phyloP scores from a whole-genome alignment of 768 basidiomycete genomes.

The Strobilomyces confusus region DNA sequence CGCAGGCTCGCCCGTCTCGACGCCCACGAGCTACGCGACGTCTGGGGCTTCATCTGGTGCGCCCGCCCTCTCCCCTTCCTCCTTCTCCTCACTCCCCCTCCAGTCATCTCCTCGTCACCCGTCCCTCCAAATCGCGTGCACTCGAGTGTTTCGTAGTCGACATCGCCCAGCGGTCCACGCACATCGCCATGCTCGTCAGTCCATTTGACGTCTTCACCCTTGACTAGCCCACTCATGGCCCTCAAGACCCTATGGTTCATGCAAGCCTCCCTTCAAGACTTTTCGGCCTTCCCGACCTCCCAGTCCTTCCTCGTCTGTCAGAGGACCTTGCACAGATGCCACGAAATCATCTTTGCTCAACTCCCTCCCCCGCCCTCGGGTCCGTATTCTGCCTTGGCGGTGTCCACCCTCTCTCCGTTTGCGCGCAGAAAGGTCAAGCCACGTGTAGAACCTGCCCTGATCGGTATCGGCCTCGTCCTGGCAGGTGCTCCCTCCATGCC shows the following conservation, averaged over 20 bases:
- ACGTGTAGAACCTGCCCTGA: constrained; percentile 67
- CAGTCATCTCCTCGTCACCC: constrained; percentile 92
- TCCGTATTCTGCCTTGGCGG: constrained; percentile 62
- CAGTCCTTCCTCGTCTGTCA: constrained; percentile 88
- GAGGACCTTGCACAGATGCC: constrained; percentile 84
- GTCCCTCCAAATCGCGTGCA: constrained; percentile 87
- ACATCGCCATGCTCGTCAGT: constrained; percentile 93
- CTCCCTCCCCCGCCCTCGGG: constrained; percentile 59
- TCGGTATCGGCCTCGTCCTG: constrained; percentile 80
- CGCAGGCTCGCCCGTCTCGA: constrained; percentile 65
- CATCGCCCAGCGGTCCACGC: constrained; percentile 84
- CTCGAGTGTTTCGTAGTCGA: constrained; percentile 93
- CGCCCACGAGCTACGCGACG: constrained; percentile 69
- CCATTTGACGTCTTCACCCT: constrained; percentile 15
- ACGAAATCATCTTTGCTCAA: constrained; percentile 95
- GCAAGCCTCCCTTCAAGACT: constrained; percentile 90
- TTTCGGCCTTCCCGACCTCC: constrained; percentile 51
- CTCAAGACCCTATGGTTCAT: constrained; percentile 94
- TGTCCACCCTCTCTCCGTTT: constrained; percentile 47
- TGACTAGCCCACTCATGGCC: constrained; percentile 9
- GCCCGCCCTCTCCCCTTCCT: constrained; percentile 8
- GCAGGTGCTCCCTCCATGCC: constrained; percentile 80
- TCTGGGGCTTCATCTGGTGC: constrained; percentile 89
- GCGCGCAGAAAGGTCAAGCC: constrained; percentile 64
- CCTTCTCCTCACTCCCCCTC: constrained; percentile 5